A percentile compares a stretch with the other conserved stretches of the same genome.
Conservation (phyloP, 2,329 filamentous ascomycete species). For the Capronia epimyces region DNA sequence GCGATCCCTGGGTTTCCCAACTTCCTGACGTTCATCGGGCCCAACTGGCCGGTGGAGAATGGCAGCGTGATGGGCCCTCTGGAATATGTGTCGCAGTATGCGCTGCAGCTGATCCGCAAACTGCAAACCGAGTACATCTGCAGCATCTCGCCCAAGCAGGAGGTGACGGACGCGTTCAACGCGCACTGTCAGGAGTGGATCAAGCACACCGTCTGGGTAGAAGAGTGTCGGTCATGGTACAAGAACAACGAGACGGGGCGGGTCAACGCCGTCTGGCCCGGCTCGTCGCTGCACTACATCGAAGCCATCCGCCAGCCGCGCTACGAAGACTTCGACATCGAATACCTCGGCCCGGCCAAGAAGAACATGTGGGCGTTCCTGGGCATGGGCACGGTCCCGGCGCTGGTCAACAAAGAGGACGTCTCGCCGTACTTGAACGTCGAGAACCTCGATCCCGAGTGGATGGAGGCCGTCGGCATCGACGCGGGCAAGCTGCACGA, state of each 20-base stretch:
- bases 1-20: constrained; percentile 31
- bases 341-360: constrained; percentile 31
- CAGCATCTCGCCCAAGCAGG: constrained; percentile 35
- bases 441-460: constrained; percentile 34
- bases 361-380: constrained; percentile 33
- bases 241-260: constrained; percentile 44
- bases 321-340: constrained; percentile 45
- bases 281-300: constrained; percentile 47
- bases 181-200: constrained; percentile 44
- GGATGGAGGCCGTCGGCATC: constrained; percentile 31
- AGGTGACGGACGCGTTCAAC: constrained; percentile 34
- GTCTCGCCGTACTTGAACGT: constrained; percentile 33
- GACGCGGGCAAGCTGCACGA: constrained; percentile 24
- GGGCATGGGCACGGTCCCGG: constrained; percentile 33
- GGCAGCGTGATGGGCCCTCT: constrained; percentile 43
- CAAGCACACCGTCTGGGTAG: constrained; percentile 48
- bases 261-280: constrained; percentile 48
- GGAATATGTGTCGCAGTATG: constrained; percentile 38
- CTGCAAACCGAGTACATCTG: constrained; percentile 42
- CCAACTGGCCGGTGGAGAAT: constrained; percentile 42
- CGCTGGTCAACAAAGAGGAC: constrained; percentile 30
- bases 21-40: constrained; percentile 29
- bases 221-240: constrained; percentile 41
- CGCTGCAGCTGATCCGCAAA: constrained; percentile 39
- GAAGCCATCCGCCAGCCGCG: constrained; percentile 39